Evolutionary conservation across 352 stramenopile species (phyloP).

Genomic region (Globisporangium paddicum): DNA sequence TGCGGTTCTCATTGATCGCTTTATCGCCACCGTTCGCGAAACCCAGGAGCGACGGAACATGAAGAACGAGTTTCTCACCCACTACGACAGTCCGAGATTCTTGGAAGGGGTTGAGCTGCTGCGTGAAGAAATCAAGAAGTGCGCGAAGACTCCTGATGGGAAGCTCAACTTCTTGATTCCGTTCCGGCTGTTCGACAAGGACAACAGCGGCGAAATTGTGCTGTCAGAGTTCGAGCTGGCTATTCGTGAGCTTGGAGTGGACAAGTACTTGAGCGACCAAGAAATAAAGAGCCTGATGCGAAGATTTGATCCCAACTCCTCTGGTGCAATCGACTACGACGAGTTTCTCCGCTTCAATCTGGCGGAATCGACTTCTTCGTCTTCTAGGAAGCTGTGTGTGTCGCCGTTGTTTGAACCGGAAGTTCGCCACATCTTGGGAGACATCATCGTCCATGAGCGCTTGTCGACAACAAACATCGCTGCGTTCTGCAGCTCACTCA

Average conservation of each 20-base stretch:
- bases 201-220: constrained; percentile 59
- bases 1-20: constrained; percentile 67
- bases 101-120: constrained; percentile 68
- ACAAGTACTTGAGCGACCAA: constrained; percentile 65
- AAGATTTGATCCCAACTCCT: constrained; percentile 63
- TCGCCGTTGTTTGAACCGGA: constrained; percentile 6
- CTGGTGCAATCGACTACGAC: constrained; percentile 62
- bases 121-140: constrained; percentile 66
- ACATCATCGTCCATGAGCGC: constrained; percentile 43
- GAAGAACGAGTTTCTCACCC: constrained; percentile 80
- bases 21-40: constrained; percentile 59
- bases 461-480: constrained; percentile 35
- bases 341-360: constrained; percentile 81
- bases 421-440: constrained; percentile 38
- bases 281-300: constrained; percentile 81
- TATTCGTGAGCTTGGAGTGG: constrained; percentile 65
- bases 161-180: constrained; percentile 71
- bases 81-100: constrained; percentile 77
- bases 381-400: constrained; percentile 15
- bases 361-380: constrained; percentile 53
- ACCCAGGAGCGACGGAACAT: constrained; percentile 74
- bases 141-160: constrained; percentile 73
- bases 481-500: constrained; percentile 61
- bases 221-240: constrained; percentile 69
- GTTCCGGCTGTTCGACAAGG: constrained; percentile 72